Evolutionary conservation across 2,329 filamentous ascomycete species (phyloP).

Genomic region (Pseudogymnoascus sp.): DNA sequence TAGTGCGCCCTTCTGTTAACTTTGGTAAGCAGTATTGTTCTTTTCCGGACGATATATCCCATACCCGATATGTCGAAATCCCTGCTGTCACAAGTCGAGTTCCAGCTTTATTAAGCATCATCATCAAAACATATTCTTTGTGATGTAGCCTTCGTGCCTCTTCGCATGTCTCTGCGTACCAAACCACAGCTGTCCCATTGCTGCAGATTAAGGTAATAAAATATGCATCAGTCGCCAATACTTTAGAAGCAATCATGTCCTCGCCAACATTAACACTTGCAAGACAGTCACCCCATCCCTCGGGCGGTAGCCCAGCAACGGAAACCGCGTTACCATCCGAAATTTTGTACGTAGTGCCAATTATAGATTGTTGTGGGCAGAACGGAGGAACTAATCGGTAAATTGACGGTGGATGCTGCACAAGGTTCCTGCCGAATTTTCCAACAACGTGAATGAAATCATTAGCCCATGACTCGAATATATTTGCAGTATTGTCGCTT

Average conservation of each 20-base stretch:
- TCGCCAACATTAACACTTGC: background rate
- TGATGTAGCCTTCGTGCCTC: slow-evolving; percentile 20
- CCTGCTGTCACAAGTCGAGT: background rate
- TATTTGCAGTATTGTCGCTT: background rate
- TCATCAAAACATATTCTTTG: slow-evolving; percentile 8
- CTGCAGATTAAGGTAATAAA: slow-evolving; percentile 22
- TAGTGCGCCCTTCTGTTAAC: background rate
- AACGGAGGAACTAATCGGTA: slow-evolving; percentile 14
- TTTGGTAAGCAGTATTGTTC: background rate
- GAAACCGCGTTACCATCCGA: background rate
- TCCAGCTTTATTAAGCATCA: background rate
- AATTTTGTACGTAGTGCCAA: background rate
- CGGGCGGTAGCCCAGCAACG: background rate
- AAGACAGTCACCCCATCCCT: background rate
- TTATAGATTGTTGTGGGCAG: slow-evolving; percentile 11
- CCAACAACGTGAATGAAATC: slow-evolving; percentile 13
- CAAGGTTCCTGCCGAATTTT: slow-evolving; percentile 13
- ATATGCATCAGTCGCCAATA: slow-evolving; percentile 19
- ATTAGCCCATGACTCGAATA: slow-evolving; percentile 11
- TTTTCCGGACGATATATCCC: background rate
- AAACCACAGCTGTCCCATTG: slow-evolving; percentile 20
- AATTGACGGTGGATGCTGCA: slow-evolving; percentile 11
- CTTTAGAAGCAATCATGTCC: slow-evolving; percentile 7
- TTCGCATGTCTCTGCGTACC: slow-evolving; percentile 21
- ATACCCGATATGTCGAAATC: background rate